Evolutionary conservation across 768 basidiomycete genomes (phyloP).

Genomic region (Suillus discolor): DNA sequence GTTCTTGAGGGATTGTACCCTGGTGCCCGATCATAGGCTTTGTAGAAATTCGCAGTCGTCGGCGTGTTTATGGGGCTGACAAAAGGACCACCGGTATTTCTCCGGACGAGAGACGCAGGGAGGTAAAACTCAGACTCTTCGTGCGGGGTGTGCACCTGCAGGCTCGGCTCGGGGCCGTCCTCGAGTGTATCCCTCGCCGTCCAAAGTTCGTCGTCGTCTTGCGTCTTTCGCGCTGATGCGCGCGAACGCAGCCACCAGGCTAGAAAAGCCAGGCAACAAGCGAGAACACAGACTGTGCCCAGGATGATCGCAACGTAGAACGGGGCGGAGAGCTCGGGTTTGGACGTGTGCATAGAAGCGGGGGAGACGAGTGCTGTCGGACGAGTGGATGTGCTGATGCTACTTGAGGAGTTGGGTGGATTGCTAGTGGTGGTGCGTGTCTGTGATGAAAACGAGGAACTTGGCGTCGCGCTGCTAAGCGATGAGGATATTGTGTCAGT

Average conservation of each 20-base stretch:
- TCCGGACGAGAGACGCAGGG: constrained; percentile 25
- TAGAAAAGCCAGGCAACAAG: constrained; percentile 47
- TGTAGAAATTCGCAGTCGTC: constrained; percentile 13
- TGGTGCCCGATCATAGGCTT: constrained; percentile 13
- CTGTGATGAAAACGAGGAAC: not conserved
- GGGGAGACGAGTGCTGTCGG: constrained; percentile 21
- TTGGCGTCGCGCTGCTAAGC: constrained; percentile 5
- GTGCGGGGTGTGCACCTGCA: constrained; percentile 2
- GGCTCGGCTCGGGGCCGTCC: constrained; percentile 10
- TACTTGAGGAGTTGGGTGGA: not conserved
- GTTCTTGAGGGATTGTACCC: constrained; percentile 17
- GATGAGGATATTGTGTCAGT: constrained; percentile 8
- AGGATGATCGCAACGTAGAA: constrained; percentile 56
- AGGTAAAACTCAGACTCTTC: constrained; percentile 25
- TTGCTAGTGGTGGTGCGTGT: not conserved
- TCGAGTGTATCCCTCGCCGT: constrained; percentile 33
- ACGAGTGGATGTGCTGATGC: not conserved
- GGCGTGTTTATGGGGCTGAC: constrained; percentile 16
- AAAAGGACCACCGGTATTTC: constrained; percentile 22
- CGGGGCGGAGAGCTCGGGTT: constrained; percentile 31
- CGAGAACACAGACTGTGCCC: constrained; percentile 47
- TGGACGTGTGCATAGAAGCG: constrained; percentile 25
- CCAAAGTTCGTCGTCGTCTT: constrained; percentile 33
- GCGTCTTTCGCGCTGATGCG: constrained; percentile 35
- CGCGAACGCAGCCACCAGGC: constrained; percentile 51